Evolutionary conservation across 768 basidiomycete genomes (phyloP), one percentile per base, ranked within the genome.

Genomic region (Sporobolomyces roseus): DNA sequence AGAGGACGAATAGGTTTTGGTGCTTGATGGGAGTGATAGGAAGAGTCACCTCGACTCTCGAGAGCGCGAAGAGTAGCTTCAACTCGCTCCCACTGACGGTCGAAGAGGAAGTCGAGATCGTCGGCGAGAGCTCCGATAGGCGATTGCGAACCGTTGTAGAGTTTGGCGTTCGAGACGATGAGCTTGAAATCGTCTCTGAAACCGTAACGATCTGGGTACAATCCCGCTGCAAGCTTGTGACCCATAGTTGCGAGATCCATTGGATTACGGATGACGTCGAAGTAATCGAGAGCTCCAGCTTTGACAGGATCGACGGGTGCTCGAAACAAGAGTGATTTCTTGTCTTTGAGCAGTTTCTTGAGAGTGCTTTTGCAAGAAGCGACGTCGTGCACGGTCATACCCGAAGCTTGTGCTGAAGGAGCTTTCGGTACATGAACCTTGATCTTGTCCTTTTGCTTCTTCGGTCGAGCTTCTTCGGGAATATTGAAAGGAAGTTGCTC

Each of bases 201-300:
- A 19, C 83, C 87, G 74, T 87, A 86, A 14, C 92, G 86, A 74
- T 89, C 86, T 68, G 85, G 84, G 80, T 97, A 98, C 79, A 88
- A 84, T 9, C 93, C 92, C 63, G 84, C 86, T 74, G 89, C 87
- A 16, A 98, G 80, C 77, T 94, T 97, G 43, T 88, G 88, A 32
- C 83, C 81, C 82, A 94, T 89, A 0, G 93, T 92, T 59, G 87
- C 87, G 23, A 98, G 82, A 76, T 99, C 96, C 91, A 99, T 97
- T 1, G 96, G 94, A 16, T 88, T 83, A 78, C 89, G 89, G 78
- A 99, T 87, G 66, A 93, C 80, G 61, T 89, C 87, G 75, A 92
- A 91, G 78, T 98, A 98, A 73, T 67, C 67, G 54, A 64, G 65
- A 35, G 72, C 72, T 29, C 72, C 72, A 29, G 72, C 58, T 51